Evolutionary conservation across 495 filamentous ascomycete genomes (phyloP), one percentile per base, ranked within the genome.

Genomic region (Parathielavia hyrcaniae): DNA sequence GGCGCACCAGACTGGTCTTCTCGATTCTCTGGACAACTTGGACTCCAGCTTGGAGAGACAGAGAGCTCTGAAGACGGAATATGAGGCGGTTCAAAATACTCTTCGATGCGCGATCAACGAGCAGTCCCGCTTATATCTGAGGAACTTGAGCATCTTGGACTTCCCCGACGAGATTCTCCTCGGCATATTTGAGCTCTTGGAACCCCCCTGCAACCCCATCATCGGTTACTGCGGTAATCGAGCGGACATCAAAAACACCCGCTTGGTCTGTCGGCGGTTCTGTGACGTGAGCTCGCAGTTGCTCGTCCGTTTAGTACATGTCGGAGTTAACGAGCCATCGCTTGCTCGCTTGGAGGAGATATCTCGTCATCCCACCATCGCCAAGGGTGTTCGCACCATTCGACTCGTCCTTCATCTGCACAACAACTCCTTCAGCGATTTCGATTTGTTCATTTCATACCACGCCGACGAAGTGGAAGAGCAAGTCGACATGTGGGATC

Each of bases 91-190:
- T 20, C 45, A 36, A 1, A 38, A 22, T 43, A 23, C 23, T 54
- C 46, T 45, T 34, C 50, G 44, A 23, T 30, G 19, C 41, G 4
- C 13, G 16, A 34, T 38, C 43, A 44, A 60, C 32, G n/a, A 20
- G 22, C 19, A 50, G 19, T 60, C 58, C 32, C 58, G 46, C 17
- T 46, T 46, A 47, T 46, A 23, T 11, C 26, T 52, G 45, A 17
- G 52, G 30, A 47, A 46, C 8, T 19, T 56, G 14, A 50, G 17
- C 36, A 36, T 60, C 16, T 30, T 61, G 2, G 59, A 61, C 47
- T 43, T 61, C 13, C 59, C 53, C 1, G 46, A 57, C 47, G 59
- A 61, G 48, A 40, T 61, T 41, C 59, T 61, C 17, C 39, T 56
- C 11, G 20, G 34, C 4, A 57, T 61, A 14, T 61, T 61, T 22